Conservation (phyloP, 2,329 filamentous ascomycete species). For the Kalaharituber pfeilii region DNA sequence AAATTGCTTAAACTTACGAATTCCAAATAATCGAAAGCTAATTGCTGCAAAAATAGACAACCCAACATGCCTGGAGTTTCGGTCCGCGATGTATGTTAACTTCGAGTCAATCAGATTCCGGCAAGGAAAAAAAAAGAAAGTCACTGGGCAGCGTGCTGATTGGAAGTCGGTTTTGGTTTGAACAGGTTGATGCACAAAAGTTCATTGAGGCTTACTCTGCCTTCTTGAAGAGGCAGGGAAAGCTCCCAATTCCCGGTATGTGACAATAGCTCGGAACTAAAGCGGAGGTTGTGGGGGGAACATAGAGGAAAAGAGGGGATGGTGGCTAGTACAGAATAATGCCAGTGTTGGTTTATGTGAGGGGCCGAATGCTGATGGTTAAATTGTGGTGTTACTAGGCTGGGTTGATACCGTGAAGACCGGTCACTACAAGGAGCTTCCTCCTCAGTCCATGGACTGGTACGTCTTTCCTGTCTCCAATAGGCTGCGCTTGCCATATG, state of each 20-base stretch:
- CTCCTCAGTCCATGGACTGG: slow-evolving; percentile 97
- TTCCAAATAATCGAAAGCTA: neutral
- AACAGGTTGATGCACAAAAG: slow-evolving; percentile 59
- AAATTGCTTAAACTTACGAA: neutral
- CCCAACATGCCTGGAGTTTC: slow-evolving; percentile 24
- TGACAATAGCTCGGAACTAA: neutral
- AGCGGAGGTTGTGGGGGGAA: neutral
- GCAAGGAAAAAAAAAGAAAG: neutral
- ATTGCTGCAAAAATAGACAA: slow-evolving; percentile 2
- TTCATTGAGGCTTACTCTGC: slow-evolving; percentile 73
- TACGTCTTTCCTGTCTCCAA: no score
- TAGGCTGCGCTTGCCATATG: no score
- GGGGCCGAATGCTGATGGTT: neutral
- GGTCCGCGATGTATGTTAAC: slow-evolving; percentile 24
- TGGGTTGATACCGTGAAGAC: slow-evolving; percentile 99
- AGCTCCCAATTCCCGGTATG: slow-evolving; percentile 77
- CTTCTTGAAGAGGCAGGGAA: slow-evolving; percentile 89
- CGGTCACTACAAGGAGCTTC: slow-evolving; percentile 87
- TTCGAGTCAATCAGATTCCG: slow-evolving; percentile 9
- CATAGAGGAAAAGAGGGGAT: no score
- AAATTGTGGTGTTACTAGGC: slow-evolving; percentile 37
- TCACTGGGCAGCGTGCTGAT: slow-evolving; percentile 1
- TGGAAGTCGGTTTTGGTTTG: neutral
- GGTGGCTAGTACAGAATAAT: no score
- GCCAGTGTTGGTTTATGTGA: slow-evolving; percentile 6